Evolutionary conservation across 2,329 filamentous ascomycete species (phyloP).

Genomic region (Seiridium unicorne): DNA sequence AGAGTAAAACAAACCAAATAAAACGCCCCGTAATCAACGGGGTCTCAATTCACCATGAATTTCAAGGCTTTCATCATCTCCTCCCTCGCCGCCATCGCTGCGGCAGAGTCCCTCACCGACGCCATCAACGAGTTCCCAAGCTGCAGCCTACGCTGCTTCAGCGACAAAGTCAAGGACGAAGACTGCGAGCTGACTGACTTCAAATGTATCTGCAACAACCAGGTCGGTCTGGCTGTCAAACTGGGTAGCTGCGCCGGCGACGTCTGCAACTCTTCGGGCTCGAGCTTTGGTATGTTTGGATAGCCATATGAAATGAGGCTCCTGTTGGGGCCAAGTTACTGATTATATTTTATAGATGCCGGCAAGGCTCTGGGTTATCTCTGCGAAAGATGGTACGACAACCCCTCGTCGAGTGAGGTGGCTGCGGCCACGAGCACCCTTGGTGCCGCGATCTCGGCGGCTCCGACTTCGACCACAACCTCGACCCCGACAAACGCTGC

Average conservation of each 20-base stretch:
- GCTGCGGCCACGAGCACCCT: background rate
- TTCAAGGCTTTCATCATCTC: background rate
- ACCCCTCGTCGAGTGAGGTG: background rate
- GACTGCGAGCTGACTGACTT: background rate
- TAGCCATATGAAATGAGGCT: background rate
- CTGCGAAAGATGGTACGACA: background rate
- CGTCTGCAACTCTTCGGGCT: background rate
- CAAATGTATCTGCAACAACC: background rate
- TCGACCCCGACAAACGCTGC: no score
- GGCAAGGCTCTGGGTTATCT: background rate
- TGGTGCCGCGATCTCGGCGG: background rate
- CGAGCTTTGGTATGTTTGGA: background rate
- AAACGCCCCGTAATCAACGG: background rate
- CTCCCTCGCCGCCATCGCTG: background rate
- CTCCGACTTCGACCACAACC: no score
- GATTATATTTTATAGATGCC: background rate
- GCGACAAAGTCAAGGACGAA: background rate
- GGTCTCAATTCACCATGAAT: background rate
- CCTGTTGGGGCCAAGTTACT: background rate
- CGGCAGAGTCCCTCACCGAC: background rate
- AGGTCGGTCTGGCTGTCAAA: background rate
- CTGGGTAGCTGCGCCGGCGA: background rate
- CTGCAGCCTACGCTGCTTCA: background rate
- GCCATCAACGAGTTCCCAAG: background rate
- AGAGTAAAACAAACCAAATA: background rate